These are phyloP conservation scores for Trichoderma sp. DNA, from an alignment of 2,329 filamentous ascomycete genomes.

Conservation along the genomic window DNA sequence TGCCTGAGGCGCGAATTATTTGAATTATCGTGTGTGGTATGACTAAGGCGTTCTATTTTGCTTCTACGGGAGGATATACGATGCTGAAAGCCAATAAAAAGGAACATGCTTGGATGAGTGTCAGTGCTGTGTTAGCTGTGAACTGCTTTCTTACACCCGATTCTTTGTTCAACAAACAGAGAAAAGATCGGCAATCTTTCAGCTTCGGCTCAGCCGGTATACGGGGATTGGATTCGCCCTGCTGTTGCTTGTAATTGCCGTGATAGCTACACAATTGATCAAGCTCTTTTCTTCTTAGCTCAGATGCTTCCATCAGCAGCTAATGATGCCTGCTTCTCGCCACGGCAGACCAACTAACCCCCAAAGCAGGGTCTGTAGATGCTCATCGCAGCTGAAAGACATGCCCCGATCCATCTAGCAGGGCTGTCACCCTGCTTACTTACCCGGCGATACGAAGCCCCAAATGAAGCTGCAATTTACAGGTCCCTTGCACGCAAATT, in stretches of 20 bases:
- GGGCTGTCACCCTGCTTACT: not conserved
- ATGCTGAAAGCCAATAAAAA: not conserved
- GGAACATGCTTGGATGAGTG: not conserved
- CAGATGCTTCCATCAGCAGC: not conserved
- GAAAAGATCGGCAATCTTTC: not conserved
- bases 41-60: not conserved
- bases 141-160: not conserved
- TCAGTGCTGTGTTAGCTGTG: not conserved
- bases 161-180: not conserved
- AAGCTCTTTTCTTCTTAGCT: not conserved
- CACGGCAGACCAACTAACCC: not conserved
- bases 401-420: not conserved
- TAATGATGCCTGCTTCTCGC: not conserved
- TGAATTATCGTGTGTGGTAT: not conserved
- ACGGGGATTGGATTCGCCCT: not conserved
- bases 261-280: not conserved
- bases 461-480: conserved; percentile 16
- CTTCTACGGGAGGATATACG: not conserved
- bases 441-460: not conserved
- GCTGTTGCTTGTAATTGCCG: not conserved
- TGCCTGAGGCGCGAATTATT: not conserved
- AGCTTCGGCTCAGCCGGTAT: not conserved
- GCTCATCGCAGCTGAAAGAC: conserved; percentile 4
- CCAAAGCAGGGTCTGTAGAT: not conserved
- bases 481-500: conserved; percentile 13